Conservation (phyloP, 148 eudicot species). For the Nepenthes gracilis region DNA sequence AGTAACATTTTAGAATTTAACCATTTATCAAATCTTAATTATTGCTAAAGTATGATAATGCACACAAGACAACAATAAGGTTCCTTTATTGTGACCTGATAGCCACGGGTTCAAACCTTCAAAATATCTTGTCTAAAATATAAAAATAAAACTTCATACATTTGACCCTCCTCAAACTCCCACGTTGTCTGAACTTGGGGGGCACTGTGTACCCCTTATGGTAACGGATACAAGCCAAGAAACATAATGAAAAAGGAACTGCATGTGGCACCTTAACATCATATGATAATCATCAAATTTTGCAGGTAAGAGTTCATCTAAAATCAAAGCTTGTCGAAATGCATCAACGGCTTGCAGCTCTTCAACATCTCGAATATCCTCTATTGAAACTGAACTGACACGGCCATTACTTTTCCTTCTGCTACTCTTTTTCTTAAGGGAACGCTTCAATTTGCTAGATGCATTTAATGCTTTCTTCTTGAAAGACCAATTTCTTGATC, state of each 20-base stretch:
- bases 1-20: neutral
- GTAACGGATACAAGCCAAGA: neutral
- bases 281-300: conserved; percentile 64
- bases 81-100: too few species aligned
- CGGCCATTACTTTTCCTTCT: conserved; percentile 88
- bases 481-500: conserved; percentile 70
- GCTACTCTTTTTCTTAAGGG: conserved; percentile 75
- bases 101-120: too few species aligned
- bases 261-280: conserved; percentile 45
- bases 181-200: too few species aligned
- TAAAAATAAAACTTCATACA: too few species aligned
- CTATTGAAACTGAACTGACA: conserved; percentile 86
- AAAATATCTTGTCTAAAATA: too few species aligned
- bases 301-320: conserved; percentile 56
- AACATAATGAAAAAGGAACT: conserved; percentile 2
- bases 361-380: conserved; percentile 88
- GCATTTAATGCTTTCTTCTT: conserved; percentile 94
- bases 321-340: conserved; percentile 49
- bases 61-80: neutral
- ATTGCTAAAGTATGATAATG: neutral
- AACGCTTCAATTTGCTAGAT: conserved; percentile 74
- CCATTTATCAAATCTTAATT: conserved; percentile 1
- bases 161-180: too few species aligned
- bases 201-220: neutral
- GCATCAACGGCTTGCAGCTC: conserved; percentile 61